Base-by-base conservation (phyloP, 2,329 filamentous ascomycete species). In the Talaromyces sp. region DNA sequence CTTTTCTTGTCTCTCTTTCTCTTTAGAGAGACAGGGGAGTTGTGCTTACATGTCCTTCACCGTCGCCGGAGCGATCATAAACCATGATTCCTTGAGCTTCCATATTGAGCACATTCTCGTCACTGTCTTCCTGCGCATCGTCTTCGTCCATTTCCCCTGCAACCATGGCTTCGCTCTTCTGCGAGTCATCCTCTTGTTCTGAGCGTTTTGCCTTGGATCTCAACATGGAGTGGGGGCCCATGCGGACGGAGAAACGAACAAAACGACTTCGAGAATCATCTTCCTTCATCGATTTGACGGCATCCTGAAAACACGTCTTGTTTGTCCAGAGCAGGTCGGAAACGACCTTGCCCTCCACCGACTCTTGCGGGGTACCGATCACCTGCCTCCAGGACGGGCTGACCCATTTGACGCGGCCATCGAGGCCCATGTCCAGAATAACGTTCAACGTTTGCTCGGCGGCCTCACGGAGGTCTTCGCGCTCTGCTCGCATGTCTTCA, bases 21-120 rank as follows among this genome's bases (percentile, higher is more conserved):
- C 27, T 15, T 15, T 55, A 53, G 58, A 39, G 19, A 19, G 22
- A 5, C 13, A 25, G 13, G n/a, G 52, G 15, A 28, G 25, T 11
- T 19, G 44, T 10, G 84, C 90, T 82, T 84, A 96, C 92, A 82
- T 98, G 93, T 71, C 91, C 95, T 73, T 95, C 91, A 60, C 88
- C 89, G 57, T 92, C 92, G 42, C 92, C 91, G 13, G 89, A 85
- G 64, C 90, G 87, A 74, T 98, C 93, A 73, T 96, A 98, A 7
- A 98, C 92, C 89, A 98, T 96, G 71, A 99, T 99, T 25, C 95
- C 95, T 77, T 99, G 95, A 7, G 91, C 96, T 78, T 99, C 96
- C 63, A 99, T 84, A 64, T 92, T 89, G 63, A 96, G 82, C 44
- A 86, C 82, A 61, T 82, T 68, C 51, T 76, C 75, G 30, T 73